phyloP scores from a whole-genome alignment of 2,329 filamentous ascomycete genomes.

The Kalmusia sp. region DNA sequence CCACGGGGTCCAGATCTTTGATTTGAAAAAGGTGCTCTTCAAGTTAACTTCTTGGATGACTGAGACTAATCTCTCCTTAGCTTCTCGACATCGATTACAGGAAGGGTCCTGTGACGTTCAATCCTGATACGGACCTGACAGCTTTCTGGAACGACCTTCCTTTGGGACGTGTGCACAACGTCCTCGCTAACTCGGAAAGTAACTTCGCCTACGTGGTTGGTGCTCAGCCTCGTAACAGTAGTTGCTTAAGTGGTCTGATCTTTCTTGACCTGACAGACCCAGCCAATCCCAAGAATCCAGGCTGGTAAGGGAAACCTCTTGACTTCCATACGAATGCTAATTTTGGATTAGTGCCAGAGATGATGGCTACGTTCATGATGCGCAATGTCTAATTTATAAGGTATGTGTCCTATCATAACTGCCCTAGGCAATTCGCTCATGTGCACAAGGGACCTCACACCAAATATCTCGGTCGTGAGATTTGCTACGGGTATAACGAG shows the following conservation, averaged over 20 bases:
- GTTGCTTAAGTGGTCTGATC: slow-evolving; percentile 61
- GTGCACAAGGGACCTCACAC: slow-evolving; percentile 59
- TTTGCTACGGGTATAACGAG: slow-evolving; percentile 65
- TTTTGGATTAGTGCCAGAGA: slow-evolving; percentile 43
- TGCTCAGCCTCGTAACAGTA: slow-evolving; percentile 39
- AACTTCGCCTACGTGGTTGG: slow-evolving; percentile 44
- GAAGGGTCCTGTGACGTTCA: slow-evolving; percentile 38
- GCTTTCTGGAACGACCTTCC: slow-evolving; percentile 34
- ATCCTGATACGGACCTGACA: slow-evolving; percentile 37
- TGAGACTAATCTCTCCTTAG: slow-evolving; percentile 56
- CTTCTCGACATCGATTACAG: slow-evolving; percentile 38
- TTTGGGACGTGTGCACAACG: slow-evolving; percentile 48
- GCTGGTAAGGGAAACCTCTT: slow-evolving; percentile 55
- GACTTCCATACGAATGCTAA: no score
- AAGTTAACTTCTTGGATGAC: no score
- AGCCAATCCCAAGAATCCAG: slow-evolving; percentile 59
- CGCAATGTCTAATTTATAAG: slow-evolving; percentile 66
- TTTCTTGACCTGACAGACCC: slow-evolving; percentile 65
- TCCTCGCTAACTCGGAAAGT: slow-evolving; percentile 44
- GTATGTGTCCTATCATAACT: no score
- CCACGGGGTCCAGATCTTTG: slow-evolving; percentile 65
- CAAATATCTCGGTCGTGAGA: slow-evolving; percentile 57
- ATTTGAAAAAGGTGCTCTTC: slow-evolving; percentile 55
- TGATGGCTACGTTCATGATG: slow-evolving; percentile 68
- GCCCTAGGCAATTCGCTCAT: no score